Conservation (phyloP, 2,329 filamentous ascomycete genomes). For the Monascus ruber region DNA sequence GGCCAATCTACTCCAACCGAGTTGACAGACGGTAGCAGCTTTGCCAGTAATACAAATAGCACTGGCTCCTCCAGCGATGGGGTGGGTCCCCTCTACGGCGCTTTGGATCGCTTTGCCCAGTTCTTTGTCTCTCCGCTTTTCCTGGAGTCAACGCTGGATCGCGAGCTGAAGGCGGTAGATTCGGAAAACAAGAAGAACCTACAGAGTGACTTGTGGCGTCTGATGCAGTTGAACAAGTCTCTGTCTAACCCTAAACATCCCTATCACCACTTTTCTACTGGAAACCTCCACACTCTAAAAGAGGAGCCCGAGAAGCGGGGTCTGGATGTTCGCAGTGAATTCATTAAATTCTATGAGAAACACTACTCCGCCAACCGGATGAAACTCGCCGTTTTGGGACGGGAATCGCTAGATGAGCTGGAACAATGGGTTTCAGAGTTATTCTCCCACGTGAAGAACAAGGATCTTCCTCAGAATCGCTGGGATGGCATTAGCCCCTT, state of each 20-base stretch:
- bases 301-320: conserved; percentile 67
- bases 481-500: conserved; percentile 55
- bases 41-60: conserved; percentile 10
- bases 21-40: conserved; percentile 8
- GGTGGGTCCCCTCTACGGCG: conserved; percentile 60
- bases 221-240: conserved; percentile 79
- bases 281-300: conserved; percentile 76
- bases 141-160: conserved; percentile 69
- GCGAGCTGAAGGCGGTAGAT: conserved; percentile 79
- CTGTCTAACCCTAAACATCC: conserved; percentile 81
- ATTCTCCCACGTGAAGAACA: conserved; percentile 72
- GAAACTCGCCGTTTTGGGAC: conserved; percentile 79
- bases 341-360: conserved; percentile 80
- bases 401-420: conserved; percentile 68
- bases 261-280: conserved; percentile 84
- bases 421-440: conserved; percentile 76
- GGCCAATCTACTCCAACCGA: conserved; percentile 16
- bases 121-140: conserved; percentile 89
- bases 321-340: conserved; percentile 77
- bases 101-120: conserved; percentile 81
- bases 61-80: conserved; percentile 10
- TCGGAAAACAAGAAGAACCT: conserved; percentile 98
- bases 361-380: conserved; percentile 90
- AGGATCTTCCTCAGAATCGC: conserved; percentile 57
- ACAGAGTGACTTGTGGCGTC: conserved; percentile 77